These are phyloP conservation scores for Fusarium sambucinum DNA, from an alignment of 2,329 filamentous ascomycete genomes.

Conservation along the genomic window DNA sequence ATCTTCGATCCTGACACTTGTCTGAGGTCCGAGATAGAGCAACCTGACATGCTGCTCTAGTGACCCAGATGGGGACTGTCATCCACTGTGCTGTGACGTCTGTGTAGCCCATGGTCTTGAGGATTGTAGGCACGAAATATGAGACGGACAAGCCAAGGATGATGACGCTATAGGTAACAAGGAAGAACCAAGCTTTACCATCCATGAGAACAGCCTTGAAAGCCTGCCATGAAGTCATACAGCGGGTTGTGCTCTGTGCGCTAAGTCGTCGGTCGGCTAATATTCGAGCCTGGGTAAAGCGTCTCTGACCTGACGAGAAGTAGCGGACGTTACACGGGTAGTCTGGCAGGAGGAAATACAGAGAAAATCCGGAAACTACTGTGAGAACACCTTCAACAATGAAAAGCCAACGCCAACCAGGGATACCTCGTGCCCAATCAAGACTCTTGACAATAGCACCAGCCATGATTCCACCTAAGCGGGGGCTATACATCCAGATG, in stretches of 20 bases:
- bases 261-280: slow-evolving; percentile 16
- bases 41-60: slow-evolving; percentile 2
- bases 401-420: slow-evolving; percentile 34
- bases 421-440: slow-evolving; percentile 18
- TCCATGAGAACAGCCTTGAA: slow-evolving; percentile 20
- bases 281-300: slow-evolving; percentile 21
- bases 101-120: slow-evolving; percentile 61
- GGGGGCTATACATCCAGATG: slow-evolving; percentile 24
- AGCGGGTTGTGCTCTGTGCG: not conserved
- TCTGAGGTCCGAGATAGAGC: slow-evolving; percentile 20
- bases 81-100: slow-evolving; percentile 51
- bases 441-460: slow-evolving; percentile 31
- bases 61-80: slow-evolving; percentile 18
- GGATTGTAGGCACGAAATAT: slow-evolving; percentile 66
- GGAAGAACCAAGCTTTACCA: slow-evolving; percentile 58
- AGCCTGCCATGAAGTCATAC: slow-evolving; percentile 21
- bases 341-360: slow-evolving; percentile 28
- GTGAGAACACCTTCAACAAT: slow-evolving; percentile 31
- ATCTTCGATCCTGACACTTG: slow-evolving; percentile 6
- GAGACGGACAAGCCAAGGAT: slow-evolving; percentile 61
- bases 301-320: slow-evolving; percentile 13
- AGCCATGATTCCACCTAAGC: slow-evolving; percentile 33
- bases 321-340: slow-evolving; percentile 20
- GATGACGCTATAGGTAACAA: slow-evolving; percentile 57
- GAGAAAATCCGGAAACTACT: slow-evolving; percentile 2